These are phyloP conservation scores for Apiotrichum montevideense DNA, from an alignment of 1,284 basidiomycete genomes.

Conservation along the genomic window DNA sequence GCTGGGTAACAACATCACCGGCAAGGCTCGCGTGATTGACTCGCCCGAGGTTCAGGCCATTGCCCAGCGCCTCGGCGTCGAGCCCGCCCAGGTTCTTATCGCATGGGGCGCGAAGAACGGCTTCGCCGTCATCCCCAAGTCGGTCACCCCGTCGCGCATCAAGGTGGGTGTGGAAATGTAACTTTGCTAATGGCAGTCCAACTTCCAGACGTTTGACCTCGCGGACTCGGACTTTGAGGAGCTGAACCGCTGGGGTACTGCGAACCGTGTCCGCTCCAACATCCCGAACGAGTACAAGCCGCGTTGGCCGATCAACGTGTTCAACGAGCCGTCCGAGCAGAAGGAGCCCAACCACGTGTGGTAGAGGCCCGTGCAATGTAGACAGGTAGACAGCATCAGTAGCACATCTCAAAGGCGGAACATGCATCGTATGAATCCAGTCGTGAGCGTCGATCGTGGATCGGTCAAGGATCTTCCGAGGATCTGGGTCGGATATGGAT, in stretches of 20 bases:
- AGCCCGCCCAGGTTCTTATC: conserved; percentile 63
- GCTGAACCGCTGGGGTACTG: conserved; percentile 55
- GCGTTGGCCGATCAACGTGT: conserved; percentile 63
- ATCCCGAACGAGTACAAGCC: conserved; percentile 56
- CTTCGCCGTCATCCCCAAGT: conserved; percentile 61
- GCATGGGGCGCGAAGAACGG: conserved; percentile 57
- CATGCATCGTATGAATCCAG: no score
- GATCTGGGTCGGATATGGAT: no score
- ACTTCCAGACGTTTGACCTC: conserved; percentile 64
- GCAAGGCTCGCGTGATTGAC: conserved; percentile 30
- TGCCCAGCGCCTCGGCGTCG: conserved; percentile 55
- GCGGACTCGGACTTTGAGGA: conserved; percentile 58
- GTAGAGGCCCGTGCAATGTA: not conserved
- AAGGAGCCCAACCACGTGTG: conserved; percentile 11
- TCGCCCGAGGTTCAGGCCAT: conserved; percentile 57
- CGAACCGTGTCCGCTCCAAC: conserved; percentile 57
- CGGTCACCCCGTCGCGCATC: conserved; percentile 52
- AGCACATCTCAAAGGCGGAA: no score
- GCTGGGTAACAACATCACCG: conserved; percentile 52
- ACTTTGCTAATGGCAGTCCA: conserved; percentile 47
- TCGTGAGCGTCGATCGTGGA: no score
- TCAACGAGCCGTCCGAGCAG: conserved; percentile 57
- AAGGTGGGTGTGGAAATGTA: conserved; percentile 45
- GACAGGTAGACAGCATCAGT: no score
- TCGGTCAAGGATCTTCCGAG: no score